A percentile compares a stretch with the other conserved stretches of the same genome.
Conservation (phyloP, 2,329 filamentous ascomycete species). For the Exutisphaerella laricina region DNA sequence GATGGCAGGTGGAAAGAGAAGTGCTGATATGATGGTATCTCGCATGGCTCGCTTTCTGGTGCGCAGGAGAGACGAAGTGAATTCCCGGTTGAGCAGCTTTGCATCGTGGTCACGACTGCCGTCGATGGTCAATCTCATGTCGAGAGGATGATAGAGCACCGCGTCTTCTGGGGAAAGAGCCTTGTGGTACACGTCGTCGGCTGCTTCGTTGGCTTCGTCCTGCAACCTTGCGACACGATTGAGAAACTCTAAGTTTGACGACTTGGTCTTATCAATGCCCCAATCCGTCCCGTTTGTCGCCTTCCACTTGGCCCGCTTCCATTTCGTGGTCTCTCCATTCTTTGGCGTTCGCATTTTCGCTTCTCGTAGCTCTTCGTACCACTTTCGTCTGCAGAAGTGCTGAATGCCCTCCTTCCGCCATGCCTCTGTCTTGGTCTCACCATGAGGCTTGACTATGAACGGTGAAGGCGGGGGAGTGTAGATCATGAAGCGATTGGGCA, state of each 20-base stretch:
- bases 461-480: conserved; percentile 44
- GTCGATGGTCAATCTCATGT: conserved; percentile 21
- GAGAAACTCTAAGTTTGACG: conserved; percentile 41
- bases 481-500: conserved; percentile 41
- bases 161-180: conserved; percentile 39
- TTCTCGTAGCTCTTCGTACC: conserved; percentile 42
- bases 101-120: conserved; percentile 21
- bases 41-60: conserved; percentile 39
- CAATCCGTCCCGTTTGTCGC: conserved; percentile 38
- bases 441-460: conserved; percentile 36
- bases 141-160: conserved; percentile 37
- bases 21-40: conserved; percentile 40
- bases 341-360: conserved; percentile 35
- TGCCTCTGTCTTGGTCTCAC: conserved; percentile 23
- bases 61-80: conserved; percentile 39
- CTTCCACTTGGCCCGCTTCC: conserved; percentile 41
- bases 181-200: conserved; percentile 32
- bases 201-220: conserved; percentile 22
- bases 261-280: conserved; percentile 39
- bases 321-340: conserved; percentile 38
- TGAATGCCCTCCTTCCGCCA: conserved; percentile 36
- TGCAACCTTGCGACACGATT: conserved; percentile 33
- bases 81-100: conserved; percentile 34
- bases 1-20: conserved; percentile 37
- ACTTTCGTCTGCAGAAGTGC: conserved; percentile 43